A percentile compares a stretch with the other conserved stretches of the same genome.
These are phyloP conservation scores for Cryphonectria naterciae DNA, from an alignment of 2,329 filamentous ascomycete genomes.

Conservation along the genomic window DNA sequence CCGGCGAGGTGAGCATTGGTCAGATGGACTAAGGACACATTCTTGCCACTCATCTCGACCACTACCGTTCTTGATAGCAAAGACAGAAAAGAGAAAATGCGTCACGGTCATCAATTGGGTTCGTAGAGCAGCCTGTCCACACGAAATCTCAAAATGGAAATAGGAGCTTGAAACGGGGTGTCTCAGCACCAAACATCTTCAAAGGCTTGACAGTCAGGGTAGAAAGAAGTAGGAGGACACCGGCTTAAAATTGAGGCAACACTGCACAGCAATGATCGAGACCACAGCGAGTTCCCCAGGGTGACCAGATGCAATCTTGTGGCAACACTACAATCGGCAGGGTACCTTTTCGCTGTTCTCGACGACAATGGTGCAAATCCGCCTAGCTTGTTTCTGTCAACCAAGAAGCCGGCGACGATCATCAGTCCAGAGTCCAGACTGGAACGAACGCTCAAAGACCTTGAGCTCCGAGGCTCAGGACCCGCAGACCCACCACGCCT, in stretches of 20 bases:
- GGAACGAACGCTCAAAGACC: neutral
- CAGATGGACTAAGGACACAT: conserved; percentile 40
- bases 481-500: conserved; percentile 9
- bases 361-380: neutral
- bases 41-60: neutral
- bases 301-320: neutral
- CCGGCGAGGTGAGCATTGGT: conserved; percentile 35
- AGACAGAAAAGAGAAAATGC: neutral
- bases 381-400: neutral
- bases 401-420: neutral
- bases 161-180: neutral
- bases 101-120: neutral
- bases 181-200: neutral
- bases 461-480: neutral
- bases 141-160: neutral
- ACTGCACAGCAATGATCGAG: neutral
- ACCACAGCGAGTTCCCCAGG: neutral
- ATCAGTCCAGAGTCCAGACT: neutral
- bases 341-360: neutral
- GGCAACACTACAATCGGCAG: neutral
- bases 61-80: neutral
- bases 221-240: neutral
- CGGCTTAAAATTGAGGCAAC: neutral
- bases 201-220: neutral
- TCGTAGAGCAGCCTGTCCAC: neutral